Evolutionary conservation across 2,329 filamentous ascomycete genomes (phyloP).

Genomic region (Ophiocordyceps sinensis): DNA sequence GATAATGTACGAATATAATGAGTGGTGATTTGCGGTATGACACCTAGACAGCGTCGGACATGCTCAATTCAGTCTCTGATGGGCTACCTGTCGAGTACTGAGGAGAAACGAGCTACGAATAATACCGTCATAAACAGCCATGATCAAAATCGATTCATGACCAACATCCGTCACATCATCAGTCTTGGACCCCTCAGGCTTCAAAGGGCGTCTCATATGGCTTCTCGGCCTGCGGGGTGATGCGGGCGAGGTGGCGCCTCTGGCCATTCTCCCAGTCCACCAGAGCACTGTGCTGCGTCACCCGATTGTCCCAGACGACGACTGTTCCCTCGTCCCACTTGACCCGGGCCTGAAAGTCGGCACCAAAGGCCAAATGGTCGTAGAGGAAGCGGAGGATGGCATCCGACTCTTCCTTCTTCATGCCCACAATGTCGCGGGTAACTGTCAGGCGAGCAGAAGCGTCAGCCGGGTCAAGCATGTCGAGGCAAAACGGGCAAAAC

Average conservation of each 20-base stretch:
- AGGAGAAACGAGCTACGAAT: too few species aligned
- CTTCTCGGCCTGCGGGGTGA: constrained; percentile 69
- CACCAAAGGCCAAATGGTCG: constrained; percentile 34
- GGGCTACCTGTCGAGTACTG: too few species aligned
- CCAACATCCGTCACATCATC: too few species aligned
- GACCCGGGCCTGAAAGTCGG: constrained; percentile 57
- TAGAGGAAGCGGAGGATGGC: constrained; percentile 58
- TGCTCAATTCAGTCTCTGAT: too few species aligned
- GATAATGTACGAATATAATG: too few species aligned
- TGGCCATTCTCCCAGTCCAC: constrained; percentile 72
- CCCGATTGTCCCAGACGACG: constrained; percentile 75
- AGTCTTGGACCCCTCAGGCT: not conserved
- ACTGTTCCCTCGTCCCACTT: constrained; percentile 71
- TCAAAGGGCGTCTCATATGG: constrained; percentile 53
- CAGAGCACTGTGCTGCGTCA: constrained; percentile 65
- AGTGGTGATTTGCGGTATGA: too few species aligned
- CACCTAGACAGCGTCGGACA: too few species aligned
- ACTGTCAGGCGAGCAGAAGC: constrained; percentile 28
- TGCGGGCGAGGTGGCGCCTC: constrained; percentile 63
- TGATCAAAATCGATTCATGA: too few species aligned
- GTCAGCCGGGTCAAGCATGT: not conserved
- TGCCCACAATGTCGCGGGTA: constrained; percentile 65
- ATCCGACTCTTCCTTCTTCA: constrained; percentile 80
- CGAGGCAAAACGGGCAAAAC: too few species aligned
- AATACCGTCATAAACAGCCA: too few species aligned